These are phyloP conservation scores for Globisporangium alternatum DNA, from an alignment of 352 stramenopile genomes.

Conservation along the genomic window DNA sequence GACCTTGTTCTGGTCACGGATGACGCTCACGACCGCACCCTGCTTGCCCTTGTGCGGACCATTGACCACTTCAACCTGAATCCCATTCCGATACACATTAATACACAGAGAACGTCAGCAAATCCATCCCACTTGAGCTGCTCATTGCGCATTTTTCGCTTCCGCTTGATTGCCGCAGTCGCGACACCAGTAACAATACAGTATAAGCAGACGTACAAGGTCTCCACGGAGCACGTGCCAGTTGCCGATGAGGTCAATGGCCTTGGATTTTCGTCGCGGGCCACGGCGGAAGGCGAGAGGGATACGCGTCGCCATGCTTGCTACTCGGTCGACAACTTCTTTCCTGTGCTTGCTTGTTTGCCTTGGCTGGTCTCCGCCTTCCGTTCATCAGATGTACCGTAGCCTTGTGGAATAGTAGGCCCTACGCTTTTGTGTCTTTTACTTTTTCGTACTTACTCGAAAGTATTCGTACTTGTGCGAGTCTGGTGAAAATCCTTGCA, in stretches of 20 bases:
- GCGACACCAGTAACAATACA: background rate
- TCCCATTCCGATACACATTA: background rate
- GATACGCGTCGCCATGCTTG: conserved; percentile 65
- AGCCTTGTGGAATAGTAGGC: background rate
- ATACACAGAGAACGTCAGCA: background rate
- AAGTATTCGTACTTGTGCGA: no score
- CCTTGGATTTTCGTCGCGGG: conserved; percentile 74
- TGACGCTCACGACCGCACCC: conserved; percentile 66
- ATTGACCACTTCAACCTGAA: conserved; percentile 77
- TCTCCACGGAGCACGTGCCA: conserved; percentile 82
- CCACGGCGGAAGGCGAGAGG: conserved; percentile 75
- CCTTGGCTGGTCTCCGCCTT: conserved; percentile 7
- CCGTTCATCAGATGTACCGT: conserved; percentile 13
- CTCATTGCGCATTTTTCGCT: background rate
- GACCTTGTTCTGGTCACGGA: conserved; percentile 73
- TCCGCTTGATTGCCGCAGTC: background rate
- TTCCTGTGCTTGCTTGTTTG: conserved; percentile 11
- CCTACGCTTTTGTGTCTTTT: no score
- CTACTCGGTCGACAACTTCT: conserved; percentile 5
- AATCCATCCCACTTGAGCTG: background rate
- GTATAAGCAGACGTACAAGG: conserved; percentile 31
- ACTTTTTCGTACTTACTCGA: background rate
- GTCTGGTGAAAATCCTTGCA: no score
- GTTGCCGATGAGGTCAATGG: conserved; percentile 74
- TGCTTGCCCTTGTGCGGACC: conserved; percentile 84